These are phyloP conservation scores for Scheffersomyces coipomensis DNA, from an alignment of 805 yeast genomes.

Conservation along the genomic window DNA sequence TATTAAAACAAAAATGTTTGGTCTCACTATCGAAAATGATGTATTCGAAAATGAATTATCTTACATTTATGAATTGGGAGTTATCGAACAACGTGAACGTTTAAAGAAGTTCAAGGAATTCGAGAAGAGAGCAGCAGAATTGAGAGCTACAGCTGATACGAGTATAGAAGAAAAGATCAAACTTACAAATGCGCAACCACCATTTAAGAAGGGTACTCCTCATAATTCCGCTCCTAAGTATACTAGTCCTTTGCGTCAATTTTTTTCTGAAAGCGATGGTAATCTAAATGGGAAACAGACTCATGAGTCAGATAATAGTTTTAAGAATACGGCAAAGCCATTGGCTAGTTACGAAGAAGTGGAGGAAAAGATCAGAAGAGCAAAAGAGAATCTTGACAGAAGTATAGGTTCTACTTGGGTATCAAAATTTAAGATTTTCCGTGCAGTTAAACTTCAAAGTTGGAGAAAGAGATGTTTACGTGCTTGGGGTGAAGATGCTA, in stretches of 20 bases:
- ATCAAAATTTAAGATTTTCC: constrained; percentile 25
- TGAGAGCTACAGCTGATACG: constrained; percentile 11
- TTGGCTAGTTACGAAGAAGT: constrained; percentile 25
- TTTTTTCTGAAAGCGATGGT: not conserved
- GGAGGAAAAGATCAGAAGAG: constrained; percentile 21
- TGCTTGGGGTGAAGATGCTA: constrained; percentile 34
- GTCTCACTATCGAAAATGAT: constrained; percentile 78
- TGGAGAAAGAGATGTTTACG: constrained; percentile 25
- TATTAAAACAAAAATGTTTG: constrained; percentile 53
- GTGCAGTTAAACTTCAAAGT: constrained; percentile 15
- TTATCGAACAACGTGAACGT: constrained; percentile 62
- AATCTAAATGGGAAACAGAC: no score
- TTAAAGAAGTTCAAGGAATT: constrained; percentile 45
- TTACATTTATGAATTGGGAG: constrained; percentile 63
- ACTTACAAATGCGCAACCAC: constrained; percentile 7
- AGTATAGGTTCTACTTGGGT: constrained; percentile 36
- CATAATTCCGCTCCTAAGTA: not conserved
- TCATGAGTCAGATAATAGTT: no score
- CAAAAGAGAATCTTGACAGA: constrained; percentile 20
- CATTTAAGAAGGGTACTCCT: not conserved
- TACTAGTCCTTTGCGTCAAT: not conserved
- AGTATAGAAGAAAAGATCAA: constrained; percentile 9
- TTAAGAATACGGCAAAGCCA: no score
- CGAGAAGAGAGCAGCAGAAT: constrained; percentile 22
- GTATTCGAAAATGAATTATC: constrained; percentile 80